A percentile compares a stretch with the other conserved stretches of the same genome.
Conservation (phyloP, 306 rosid genomes). For the Spatholobus suberectus region DNA sequence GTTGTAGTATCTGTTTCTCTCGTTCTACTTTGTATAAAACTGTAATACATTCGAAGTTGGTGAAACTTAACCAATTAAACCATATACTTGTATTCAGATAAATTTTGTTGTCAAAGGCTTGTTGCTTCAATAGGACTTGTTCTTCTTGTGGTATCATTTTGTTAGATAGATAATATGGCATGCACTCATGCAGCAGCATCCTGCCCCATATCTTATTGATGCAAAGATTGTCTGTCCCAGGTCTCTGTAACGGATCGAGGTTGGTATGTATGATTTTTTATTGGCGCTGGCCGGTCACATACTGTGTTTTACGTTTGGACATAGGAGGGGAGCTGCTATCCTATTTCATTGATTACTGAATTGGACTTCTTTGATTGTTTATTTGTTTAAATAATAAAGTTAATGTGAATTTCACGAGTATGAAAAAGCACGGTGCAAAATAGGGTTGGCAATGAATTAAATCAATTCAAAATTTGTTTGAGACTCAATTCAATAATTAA, state of each 20-base stretch:
- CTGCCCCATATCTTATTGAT: background rate
- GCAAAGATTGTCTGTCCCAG: background rate
- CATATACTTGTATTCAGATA: slow-evolving; percentile 4
- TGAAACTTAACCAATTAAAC: background rate
- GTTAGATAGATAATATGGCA: background rate
- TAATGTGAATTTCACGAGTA: background rate
- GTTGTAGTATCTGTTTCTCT: slow-evolving; percentile 57
- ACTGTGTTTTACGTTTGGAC: background rate
- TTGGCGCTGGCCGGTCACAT: background rate
- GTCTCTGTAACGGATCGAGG: background rate
- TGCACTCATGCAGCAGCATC: background rate
- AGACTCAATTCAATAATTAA: too few relatives aligned
- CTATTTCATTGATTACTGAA: background rate
- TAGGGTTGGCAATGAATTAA: too few relatives aligned
- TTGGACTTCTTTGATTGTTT: background rate
- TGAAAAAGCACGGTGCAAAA: background rate
- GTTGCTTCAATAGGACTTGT: background rate
- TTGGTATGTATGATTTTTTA: slow-evolving; percentile 1
- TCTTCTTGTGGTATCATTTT: background rate
- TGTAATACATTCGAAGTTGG: slow-evolving; percentile 21
- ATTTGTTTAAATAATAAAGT: background rate
- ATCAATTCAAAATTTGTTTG: too few relatives aligned
- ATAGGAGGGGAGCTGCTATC: background rate
- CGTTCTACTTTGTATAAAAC: slow-evolving; percentile 38
- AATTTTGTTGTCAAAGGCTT: background rate